These are phyloP conservation scores for Botrytis fabae DNA, from an alignment of 2,329 filamentous ascomycete species.

Conservation along the genomic window DNA sequence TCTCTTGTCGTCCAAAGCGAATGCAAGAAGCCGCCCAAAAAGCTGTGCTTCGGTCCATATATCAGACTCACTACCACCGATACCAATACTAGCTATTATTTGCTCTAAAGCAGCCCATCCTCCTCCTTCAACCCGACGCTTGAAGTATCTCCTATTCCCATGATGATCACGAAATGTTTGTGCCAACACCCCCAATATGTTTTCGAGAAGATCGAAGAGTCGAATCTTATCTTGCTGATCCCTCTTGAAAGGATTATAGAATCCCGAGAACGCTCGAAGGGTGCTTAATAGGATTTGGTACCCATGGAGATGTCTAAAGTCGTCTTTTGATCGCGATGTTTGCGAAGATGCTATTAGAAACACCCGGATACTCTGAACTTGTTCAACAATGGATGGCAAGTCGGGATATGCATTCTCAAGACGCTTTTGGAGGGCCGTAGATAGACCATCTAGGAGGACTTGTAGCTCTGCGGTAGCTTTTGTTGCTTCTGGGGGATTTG, in stretches of 20 bases:
- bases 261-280: conserved; percentile 69
- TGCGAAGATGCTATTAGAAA: conserved; percentile 46
- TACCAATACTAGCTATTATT: conserved; percentile 66
- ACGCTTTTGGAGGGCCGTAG: conserved; percentile 40
- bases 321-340: conserved; percentile 63
- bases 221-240: conserved; percentile 61
- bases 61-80: conserved; percentile 66
- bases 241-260: conserved; percentile 68
- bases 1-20: conserved; percentile 76
- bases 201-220: conserved; percentile 69
- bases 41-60: conserved; percentile 68
- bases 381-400: conserved; percentile 39
- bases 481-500: conserved; percentile 54
- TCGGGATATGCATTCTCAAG: conserved; percentile 37
- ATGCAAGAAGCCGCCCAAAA: conserved; percentile 79
- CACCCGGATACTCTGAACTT: conserved; percentile 37
- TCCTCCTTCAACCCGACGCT: conserved; percentile 69
- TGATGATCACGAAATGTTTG: conserved; percentile 67
- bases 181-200: conserved; percentile 71
- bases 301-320: conserved; percentile 77
- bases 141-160: conserved; percentile 87
- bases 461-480: conserved; percentile 62
- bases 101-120: conserved; percentile 79
- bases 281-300: conserved; percentile 73
- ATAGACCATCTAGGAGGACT: conserved; percentile 50